Evolutionary conservation across 495 filamentous ascomycete species (phyloP), one percentile per base, ranked within the genome.

Genomic region (Neurospora sp.): DNA sequence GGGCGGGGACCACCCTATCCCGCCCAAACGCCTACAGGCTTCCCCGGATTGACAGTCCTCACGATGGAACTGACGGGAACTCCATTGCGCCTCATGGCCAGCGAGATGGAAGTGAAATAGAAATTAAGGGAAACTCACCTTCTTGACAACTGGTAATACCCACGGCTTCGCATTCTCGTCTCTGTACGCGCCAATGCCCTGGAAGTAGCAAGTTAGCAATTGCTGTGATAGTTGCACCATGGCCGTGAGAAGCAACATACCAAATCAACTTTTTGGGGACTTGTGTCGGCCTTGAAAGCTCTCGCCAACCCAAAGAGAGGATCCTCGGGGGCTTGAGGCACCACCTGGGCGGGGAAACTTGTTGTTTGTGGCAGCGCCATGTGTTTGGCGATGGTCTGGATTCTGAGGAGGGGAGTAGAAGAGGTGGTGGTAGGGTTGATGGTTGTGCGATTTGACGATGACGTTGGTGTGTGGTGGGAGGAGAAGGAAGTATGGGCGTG

Each of bases 81-180:
- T 18, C 44, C 5, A 42, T 35, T 27, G 70, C 18, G 27, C 72
- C 68, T 38, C 69, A 37, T 46, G 37, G 16, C 53, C 16, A 68
- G n/a, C n/a, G n/a, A n/a, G 39, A 35, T 61, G 73, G n/a, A 40
- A 46, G 35, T 37, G 12, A 44, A 31, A 53, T 39, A 40, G 48
- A n/a, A 48, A 48, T 4, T 66, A 44, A 61, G 68, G 69, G 46
- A 71, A 44, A 79, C 82, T 72, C 83, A 97, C 95, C 91, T 96
- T 94, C 83, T 93, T 96, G 70, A 99, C 95, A 14, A 98, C 96
- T 1, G 96, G 94, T 69, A 99, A 84, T 71, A 99, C 88, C 96
- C 96, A 99, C n/a, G 96, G 96, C 84, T 98, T 98, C 69, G 93
- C 94, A 80, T 96, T 90, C 82, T 99, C 85, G 74, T 97, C 96